Percentiles rank a stretch among this genome's conserved stretches.
These are phyloP conservation scores for Porcisia hertigi DNA, from an alignment of 208 protist genomes.

Conservation along the genomic window DNA sequence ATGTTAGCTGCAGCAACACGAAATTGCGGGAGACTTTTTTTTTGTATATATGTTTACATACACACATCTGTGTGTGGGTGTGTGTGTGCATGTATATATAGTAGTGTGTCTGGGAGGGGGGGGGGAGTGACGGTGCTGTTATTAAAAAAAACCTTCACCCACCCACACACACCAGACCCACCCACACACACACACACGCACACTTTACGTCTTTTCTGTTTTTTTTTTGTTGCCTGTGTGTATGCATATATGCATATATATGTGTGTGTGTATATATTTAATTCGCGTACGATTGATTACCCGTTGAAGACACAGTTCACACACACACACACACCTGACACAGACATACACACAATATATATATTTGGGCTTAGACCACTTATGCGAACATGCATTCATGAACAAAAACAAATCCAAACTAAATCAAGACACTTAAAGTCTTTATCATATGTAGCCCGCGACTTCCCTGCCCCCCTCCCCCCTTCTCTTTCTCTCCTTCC, in stretches of 20 bases:
- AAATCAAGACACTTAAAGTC: neutral
- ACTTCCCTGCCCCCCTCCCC: too few relatives aligned
- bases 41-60: too few relatives aligned
- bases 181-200: too few relatives aligned
- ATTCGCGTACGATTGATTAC: neutral
- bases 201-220: constrained; percentile 1
- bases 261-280: neutral
- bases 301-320: too few relatives aligned
- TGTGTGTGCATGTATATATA: neutral
- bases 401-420: neutral
- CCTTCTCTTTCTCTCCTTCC: too few relatives aligned
- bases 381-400: neutral
- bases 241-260: neutral
- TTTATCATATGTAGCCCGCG: too few relatives aligned
- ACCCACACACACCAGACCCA: too few relatives aligned
- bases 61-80: neutral
- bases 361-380: neutral
- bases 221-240: neutral
- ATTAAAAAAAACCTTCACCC: too few relatives aligned
- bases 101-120: too few relatives aligned
- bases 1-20: neutral
- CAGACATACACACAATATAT: neutral
- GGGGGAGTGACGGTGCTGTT: too few relatives aligned
- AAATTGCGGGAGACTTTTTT: neutral
- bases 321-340: too few relatives aligned